Base-by-base conservation (phyloP, 2,329 filamentous ascomycete genomes). In the Scedosporium minutisporum region DNA sequence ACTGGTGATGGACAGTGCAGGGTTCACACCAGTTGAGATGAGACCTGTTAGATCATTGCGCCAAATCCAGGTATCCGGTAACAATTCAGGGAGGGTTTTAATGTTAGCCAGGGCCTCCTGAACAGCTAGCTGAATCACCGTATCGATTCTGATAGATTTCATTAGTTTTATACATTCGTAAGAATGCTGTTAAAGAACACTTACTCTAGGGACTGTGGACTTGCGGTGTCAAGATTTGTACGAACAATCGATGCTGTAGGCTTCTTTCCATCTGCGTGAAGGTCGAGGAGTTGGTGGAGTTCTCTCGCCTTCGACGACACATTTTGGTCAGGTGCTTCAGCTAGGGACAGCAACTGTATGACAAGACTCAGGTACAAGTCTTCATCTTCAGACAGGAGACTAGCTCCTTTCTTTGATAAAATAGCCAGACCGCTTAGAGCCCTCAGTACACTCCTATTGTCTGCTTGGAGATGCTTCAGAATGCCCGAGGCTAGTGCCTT, bases 1-100 rank as follows among this genome's bases (percentile, higher is more conserved):
- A 69, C 87, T 93, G 2, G 88, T 90, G 4, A 96, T 83, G 0
- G 90, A 85, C 3, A 96, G 74, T 0, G 90, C 87, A 4, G 83
- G 78, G 64, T 84, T 83, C 2, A 86, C 81, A 1, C 71, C 5
- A 89, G 73, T 63, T 91, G 72, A 16, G 69, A 70, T 1, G 65
- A 65, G 80, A 1, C 75, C 76, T 0, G 71, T 69, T 2, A 96
- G 73, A 14, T 89, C 82, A 14, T 78, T 67, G 67, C 82, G 79
- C 92, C 93, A 97, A 9, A 83, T 74, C 2, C 80, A 75, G 0
- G 78, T 75, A 66, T 81, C 81, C 0, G 91, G 91, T 44, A 95
- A 77, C 4, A 93, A 73, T 10, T 80, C 77, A 64, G 77, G 72
- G 1, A 71, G 65, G 0, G 71, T 67, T 1, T 72, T 68, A 1